Evolutionary conservation across 2,329 filamentous ascomycete genomes (phyloP), one percentile per base, ranked within the genome.

Genomic region (Fusarium verticillioides): DNA sequence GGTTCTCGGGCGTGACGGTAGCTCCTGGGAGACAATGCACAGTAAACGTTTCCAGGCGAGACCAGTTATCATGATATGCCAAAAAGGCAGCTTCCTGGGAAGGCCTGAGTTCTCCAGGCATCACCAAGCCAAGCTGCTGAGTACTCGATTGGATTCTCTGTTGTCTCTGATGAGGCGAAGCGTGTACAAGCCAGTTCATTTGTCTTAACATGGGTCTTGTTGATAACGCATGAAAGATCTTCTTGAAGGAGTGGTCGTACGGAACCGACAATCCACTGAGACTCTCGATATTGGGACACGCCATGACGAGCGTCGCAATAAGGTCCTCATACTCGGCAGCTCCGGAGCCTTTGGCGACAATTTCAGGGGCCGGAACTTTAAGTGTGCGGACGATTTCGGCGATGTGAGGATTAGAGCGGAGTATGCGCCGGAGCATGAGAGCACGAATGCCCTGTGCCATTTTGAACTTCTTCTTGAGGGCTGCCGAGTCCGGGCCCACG

Each of bases 241-340:
- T 85, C 77, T 84, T 87, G 74, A 88, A 90, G 4, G 85, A 83
- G 79, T 90, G 87, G 61, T 87, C 83, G 76, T 91, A 90, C 7
- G 81, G 79, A 5, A 86, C 84, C 61, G 88, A 84, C 43, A 88
- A 87, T 1, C 90, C 89, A 16, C 85, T 81, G 11, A 92, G 81
- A 56, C 85, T 84, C 80, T 92, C 90, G 16, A 92, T 82, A 71
- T 92, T 91, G 5, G 90, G 90, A 63, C 90, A 92, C 0, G 88
- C 87, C 89, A 91, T 90, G 64, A 92, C 83, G 30, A 92, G 80
- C 9, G 90, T 87, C 1, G 90, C 89, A 4, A 91, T 84, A 7
- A 89, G 79, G 72, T 90, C 85, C 66, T 89, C 84, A 75, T 92
- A 91, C 50, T 86, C 83, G 40, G 86, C 85, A 23, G 81, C 81